These are phyloP conservation scores for Diaporthe longicolla DNA, from an alignment of 2,329 filamentous ascomycete genomes.

Conservation along the genomic window DNA sequence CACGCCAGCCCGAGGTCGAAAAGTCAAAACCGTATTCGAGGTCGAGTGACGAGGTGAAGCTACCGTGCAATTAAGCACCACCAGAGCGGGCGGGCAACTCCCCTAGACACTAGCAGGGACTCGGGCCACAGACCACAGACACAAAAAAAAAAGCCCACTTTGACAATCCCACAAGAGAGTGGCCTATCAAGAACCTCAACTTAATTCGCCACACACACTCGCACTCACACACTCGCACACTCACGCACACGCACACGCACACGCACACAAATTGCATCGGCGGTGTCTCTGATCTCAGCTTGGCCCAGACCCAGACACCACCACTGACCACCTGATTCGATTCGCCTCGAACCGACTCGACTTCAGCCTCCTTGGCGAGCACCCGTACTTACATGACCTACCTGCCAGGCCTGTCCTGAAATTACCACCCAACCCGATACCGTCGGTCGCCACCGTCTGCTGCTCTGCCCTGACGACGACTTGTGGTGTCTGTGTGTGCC, in stretches of 20 bases:
- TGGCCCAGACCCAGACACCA: constrained; percentile 32
- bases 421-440: background rate
- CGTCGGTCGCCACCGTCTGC: constrained; percentile 13
- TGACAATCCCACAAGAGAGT: background rate
- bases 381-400: background rate
- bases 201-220: constrained; percentile 32
- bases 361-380: constrained; percentile 33
- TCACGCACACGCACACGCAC: constrained; percentile 1
- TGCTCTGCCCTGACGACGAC: constrained; percentile 11
- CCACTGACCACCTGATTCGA: constrained; percentile 28
- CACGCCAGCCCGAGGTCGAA: background rate
- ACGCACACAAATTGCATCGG: constrained; percentile 20
- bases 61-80: background rate
- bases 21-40: background rate
- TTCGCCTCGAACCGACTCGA: constrained; percentile 29
- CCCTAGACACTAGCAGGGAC: background rate
- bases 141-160: constrained; percentile 13
- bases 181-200: constrained; percentile 23
- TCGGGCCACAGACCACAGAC: constrained; percentile 3
- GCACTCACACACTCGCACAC: too few species aligned
- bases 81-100: constrained; percentile 12
- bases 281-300: constrained; percentile 38
- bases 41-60: background rate
- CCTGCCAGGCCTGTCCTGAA: background rate
- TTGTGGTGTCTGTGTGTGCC: too few species aligned